phyloP scores from a whole-genome alignment of 1,284 basidiomycete genomes.

The Puccinia polysora region DNA sequence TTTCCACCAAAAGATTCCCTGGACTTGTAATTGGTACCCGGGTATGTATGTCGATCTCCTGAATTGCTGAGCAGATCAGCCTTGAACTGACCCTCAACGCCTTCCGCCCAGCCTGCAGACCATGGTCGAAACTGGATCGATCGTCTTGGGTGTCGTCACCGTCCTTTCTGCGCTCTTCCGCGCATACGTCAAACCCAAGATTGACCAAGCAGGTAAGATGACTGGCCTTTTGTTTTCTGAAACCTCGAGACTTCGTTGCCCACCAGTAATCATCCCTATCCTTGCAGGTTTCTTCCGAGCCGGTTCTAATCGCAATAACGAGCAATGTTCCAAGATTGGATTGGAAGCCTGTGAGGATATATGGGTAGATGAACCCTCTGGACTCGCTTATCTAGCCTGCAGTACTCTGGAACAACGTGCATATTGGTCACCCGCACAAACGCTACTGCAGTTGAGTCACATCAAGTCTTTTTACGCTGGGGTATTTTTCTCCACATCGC shows the following conservation, averaged over 20 bases:
- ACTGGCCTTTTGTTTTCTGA: too few relatives aligned
- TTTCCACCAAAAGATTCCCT: too few relatives aligned
- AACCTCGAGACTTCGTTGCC: too few relatives aligned
- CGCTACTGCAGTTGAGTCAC: conserved; percentile 19
- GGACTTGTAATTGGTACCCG: too few relatives aligned
- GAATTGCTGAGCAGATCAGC: too few relatives aligned
- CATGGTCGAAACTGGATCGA: conserved; percentile 14
- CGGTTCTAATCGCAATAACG: conserved; percentile 28
- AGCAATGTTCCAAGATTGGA: conserved; percentile 22
- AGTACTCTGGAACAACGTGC: conserved; percentile 9
- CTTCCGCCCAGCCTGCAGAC: too few relatives aligned
- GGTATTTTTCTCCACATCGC: background rate
- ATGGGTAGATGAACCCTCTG: conserved; percentile 15
- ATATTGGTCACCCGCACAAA: conserved; percentile 35
- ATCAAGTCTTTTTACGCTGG: background rate
- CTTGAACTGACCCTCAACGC: too few relatives aligned
- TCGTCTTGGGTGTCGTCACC: background rate
- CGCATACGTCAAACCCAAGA: background rate
- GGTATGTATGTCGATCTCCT: too few relatives aligned
- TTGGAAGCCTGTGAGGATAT: conserved; percentile 43
- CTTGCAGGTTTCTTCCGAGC: conserved; percentile 38
- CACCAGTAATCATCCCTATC: too few relatives aligned
- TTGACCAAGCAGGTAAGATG: conserved; percentile 15
- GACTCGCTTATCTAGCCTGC: conserved; percentile 40
- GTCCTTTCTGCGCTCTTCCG: background rate